phyloP scores from a whole-genome alignment of 2,329 filamentous ascomycete genomes.

The Gyromitra esculenta region DNA sequence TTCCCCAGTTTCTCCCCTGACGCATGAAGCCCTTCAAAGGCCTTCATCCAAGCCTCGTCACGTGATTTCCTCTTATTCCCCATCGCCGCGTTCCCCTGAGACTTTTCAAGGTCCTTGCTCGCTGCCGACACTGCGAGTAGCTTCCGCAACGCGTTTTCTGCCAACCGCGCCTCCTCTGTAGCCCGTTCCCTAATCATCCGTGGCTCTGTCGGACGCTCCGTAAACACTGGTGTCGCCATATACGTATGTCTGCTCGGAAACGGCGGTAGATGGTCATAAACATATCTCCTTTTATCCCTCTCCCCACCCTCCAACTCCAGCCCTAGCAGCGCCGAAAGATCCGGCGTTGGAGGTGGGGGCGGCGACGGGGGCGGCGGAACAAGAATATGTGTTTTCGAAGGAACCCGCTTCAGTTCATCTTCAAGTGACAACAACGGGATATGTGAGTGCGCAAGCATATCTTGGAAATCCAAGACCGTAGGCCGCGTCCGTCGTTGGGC shows the following conservation, averaged over 20 bases:
- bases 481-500: constrained; percentile 57
- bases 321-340: constrained; percentile 55
- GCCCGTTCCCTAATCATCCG: constrained; percentile 60
- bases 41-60: constrained; percentile 68
- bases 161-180: constrained; percentile 72
- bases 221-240: constrained; percentile 69
- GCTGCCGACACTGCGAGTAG: constrained; percentile 65
- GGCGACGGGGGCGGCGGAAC: constrained; percentile 48
- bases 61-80: constrained; percentile 60
- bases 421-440: constrained; percentile 54
- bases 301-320: constrained; percentile 53
- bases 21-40: constrained; percentile 64
- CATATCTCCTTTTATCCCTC: constrained; percentile 63
- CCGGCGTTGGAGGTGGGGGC: constrained; percentile 48
- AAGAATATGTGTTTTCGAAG: constrained; percentile 50
- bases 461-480: constrained; percentile 57
- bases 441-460: constrained; percentile 52
- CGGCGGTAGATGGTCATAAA: constrained; percentile 70
- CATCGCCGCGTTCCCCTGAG: constrained; percentile 61
- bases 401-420: constrained; percentile 54
- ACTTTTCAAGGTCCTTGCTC: constrained; percentile 58
- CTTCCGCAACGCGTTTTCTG: constrained; percentile 72
- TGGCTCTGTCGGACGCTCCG: constrained; percentile 62
- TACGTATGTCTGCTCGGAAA: constrained; percentile 74
- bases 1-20: constrained; percentile 59